These are phyloP conservation scores for Fusarium subglutinans DNA, from an alignment of 2,329 filamentous ascomycete genomes.

Conservation along the genomic window DNA sequence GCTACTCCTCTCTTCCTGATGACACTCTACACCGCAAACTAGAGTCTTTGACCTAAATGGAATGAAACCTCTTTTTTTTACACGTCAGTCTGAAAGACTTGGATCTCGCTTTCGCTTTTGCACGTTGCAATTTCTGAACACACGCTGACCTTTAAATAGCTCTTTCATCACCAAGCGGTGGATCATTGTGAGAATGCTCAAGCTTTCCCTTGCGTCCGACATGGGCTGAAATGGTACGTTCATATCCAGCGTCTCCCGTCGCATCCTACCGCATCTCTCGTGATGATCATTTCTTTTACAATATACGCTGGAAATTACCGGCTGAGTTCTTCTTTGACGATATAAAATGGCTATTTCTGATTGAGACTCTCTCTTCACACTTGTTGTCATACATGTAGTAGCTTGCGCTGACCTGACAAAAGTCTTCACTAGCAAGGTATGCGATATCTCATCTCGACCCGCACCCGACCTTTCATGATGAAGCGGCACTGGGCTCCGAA, in stretches of 20 bases:
- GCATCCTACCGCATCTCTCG: constrained; percentile 24
- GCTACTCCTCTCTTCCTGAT: constrained; percentile 65
- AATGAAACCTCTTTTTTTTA: constrained; percentile 81
- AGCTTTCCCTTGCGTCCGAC: not conserved
- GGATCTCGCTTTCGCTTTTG: constrained; percentile 29
- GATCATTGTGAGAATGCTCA: constrained; percentile 38
- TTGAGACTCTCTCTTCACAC: constrained; percentile 42
- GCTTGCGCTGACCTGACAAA: constrained; percentile 47
- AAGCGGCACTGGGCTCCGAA: constrained; percentile 98
- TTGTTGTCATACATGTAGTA: constrained; percentile 12
- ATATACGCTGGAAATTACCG: constrained; percentile 95
- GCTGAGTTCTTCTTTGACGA: constrained; percentile 83
- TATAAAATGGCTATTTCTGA: constrained; percentile 90
- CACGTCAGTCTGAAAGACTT: constrained; percentile 88
- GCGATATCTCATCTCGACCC: constrained; percentile 27
- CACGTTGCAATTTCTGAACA: constrained; percentile 8
- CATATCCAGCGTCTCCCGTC: not conserved
- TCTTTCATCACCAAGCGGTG: constrained; percentile 42
- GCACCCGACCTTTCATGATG: constrained; percentile 68
- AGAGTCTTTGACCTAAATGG: constrained; percentile 93
- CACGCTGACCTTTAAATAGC: constrained; percentile 43
- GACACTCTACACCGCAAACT: constrained; percentile 90
- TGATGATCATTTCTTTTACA: constrained; percentile 73
- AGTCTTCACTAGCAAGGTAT: constrained; percentile 47
- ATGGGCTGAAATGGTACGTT: constrained; percentile 46